Evolutionary conservation across 768 basidiomycete species (phyloP), one percentile per base, ranked within the genome.

Genomic region (Macrolepiota fuliginosa): DNA sequence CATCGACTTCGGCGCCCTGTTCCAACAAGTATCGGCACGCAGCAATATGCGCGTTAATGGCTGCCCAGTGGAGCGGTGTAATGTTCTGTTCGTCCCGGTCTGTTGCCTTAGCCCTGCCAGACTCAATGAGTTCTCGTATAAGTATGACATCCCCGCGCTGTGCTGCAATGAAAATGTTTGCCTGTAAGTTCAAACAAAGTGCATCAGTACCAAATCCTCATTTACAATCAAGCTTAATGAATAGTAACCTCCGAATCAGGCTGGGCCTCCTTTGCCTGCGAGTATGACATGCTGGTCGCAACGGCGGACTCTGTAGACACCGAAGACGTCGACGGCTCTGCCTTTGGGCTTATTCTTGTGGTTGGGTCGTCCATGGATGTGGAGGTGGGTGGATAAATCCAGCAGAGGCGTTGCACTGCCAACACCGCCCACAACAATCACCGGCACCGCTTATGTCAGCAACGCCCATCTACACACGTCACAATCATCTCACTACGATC

Each of bases 41-140:
- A 1, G 87, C 81, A n/a, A 96, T 79, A 70, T 98, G 94, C 2
- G 94, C 95, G 68, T 98, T 98, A 70, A 98, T 98, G 1, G 96
- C 90, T 7, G 97, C 96, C 97, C 97, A 99, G 71, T 99, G 97
- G 1, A 99, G 83, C 1, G 97, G 90, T 0, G 96, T 96, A 64
- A 98, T 92, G 67, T 96, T 94, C 72, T 96, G 91, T 29, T 83
- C 81, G 74, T 98, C 96, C 52, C 90, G 80, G 73, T 93, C 92
- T 13, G 87, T 87, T 19, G 88, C 90, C 5, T 75, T 80, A 19
- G 89, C 89, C 62, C 80, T 77, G 3, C 90, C 90, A 1, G 87
- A 89, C 66, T 88, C 84, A 42, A 95, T 78, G 60, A 95, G 83
- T 54, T 83, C 73, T 5, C 82, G 82, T 29, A 96, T 74, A 45